Evolutionary conservation across 2,329 filamentous ascomycete species (phyloP), one percentile per base, ranked within the genome.

Genomic region (Leptographium wingfieldii): DNA sequence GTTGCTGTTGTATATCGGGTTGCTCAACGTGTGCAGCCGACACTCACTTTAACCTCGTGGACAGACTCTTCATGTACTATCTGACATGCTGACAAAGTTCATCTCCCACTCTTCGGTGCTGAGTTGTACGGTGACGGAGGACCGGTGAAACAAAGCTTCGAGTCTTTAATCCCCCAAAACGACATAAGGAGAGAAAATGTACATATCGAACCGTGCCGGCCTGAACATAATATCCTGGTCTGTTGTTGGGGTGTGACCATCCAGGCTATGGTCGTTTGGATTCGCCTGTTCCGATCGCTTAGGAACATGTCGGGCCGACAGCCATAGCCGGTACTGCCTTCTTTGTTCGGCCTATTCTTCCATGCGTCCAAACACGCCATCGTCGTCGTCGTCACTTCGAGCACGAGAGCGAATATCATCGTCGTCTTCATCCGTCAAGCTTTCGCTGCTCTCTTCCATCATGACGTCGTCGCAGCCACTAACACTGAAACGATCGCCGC

Each of bases 331-430:
- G 48, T 51, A 51, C 22, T 27, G 48, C 22, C 31, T 56, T n/a
- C 54, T 29, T 5, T 16, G n/a, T 19, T 38, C n/a, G 31, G 16
- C 19, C 75, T 79, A 94, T 73, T 95, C 90, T 74, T 99, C 94
- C 92, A 97, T 97, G 66, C 84, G 84, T 60, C 92, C 92, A 77
- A 99, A 99, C 68, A 97, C 88, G 69, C 92, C 92, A 65, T 96
- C 92, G 66, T 97, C 92, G 64, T 95, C 91, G 67, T 96, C 92
- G 67, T 95, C 89, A 71, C 85, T 87, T 63, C 87, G 82, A 57
- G 82, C 81, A 59, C 82, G 80, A 56, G 78, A 81, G 59, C 75
- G 78, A 66, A 76, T 74, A 68, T 84, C 84, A 61, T 85, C 82
- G 63, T 88, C 84, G 66, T 86, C 83, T 59, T 90, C 85, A 64